These are phyloP conservation scores for Hexamita inflata DNA, from an alignment of 208 protist genomes.

Conservation along the genomic window DNA sequence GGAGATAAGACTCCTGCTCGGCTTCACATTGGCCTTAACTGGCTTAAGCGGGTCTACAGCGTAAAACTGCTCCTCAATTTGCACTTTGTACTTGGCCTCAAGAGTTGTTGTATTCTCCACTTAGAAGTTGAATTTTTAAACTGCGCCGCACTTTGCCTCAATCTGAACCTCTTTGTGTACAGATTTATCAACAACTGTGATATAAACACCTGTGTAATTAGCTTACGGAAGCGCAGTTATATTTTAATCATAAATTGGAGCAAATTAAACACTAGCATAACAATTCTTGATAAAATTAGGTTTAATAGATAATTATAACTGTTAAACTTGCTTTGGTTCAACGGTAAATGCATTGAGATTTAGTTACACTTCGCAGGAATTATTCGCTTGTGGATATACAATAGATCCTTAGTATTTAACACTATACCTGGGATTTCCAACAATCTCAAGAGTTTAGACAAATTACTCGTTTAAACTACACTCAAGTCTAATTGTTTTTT, in stretches of 20 bases:
- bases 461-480: too few relatives aligned
- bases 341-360: neutral
- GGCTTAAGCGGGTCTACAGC: neutral
- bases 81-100: constrained; percentile 8
- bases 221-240: neutral
- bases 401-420: too few relatives aligned
- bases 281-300: neutral
- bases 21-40: neutral
- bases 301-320: neutral
- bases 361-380: neutral
- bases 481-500: too few relatives aligned
- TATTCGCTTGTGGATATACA: too few relatives aligned
- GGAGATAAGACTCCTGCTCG: neutral
- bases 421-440: too few relatives aligned
- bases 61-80: constrained; percentile 2
- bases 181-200: neutral
- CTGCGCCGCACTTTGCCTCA: too few relatives aligned
- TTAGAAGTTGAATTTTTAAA: too few relatives aligned
- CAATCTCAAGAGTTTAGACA: too few relatives aligned
- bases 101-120: constrained; percentile 3
- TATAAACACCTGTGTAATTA: neutral
- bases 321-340: neutral
- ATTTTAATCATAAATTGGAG: neutral
- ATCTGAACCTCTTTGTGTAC: neutral
- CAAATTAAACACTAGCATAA: neutral